Evolutionary conservation across 768 basidiomycete species (phyloP), one percentile per base, ranked within the genome.

Genomic region (Amanita thiersii): DNA sequence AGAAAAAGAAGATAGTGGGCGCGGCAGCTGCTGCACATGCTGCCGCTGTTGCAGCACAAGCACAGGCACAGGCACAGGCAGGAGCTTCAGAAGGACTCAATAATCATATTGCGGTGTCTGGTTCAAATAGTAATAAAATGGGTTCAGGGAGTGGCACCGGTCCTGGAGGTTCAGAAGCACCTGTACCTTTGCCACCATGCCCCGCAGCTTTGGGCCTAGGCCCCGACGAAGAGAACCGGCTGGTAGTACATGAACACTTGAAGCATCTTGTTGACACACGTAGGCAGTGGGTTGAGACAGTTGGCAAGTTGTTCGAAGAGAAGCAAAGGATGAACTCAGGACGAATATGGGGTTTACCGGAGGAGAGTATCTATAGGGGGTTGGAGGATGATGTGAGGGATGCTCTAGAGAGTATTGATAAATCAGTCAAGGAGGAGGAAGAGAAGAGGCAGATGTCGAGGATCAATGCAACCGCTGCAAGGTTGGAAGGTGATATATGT

Each of bases 331-430:
- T 70, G 43, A 61, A 56, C 34, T 80, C 81, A 0, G 84, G 89
- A 36, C 64, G 80, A 50, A 79, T 86, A 53, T 86, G 73, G 64
- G 87, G 85, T n/a, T 65, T 92, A 12, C 89, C 90, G 2, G 60
- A 66, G 59, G 68, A 62, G 62, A 90, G 84, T 56, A 62, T 93
- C 8, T 97, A 76, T 57, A 70, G 73, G 39, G 91, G 82, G 15
- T 60, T 89, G 37, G 81, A 86, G 3, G 79, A 82, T 43, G 79
- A 78, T 48, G 69, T 82, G 5, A 56, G 59, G 36, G 61, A 52
- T 47, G 61, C 31, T n/a, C 31, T 46, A 21, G 42, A 43, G 12
- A 42, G 23, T 19, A 47, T 40, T 32, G 39, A 47, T 7, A 42
- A 29, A 23, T 30, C 47, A 3, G 34, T 32, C 20, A 30, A 12